phyloP scores from a whole-genome alignment of 768 basidiomycete species.

The Leccinellum rugosiceps region DNA sequence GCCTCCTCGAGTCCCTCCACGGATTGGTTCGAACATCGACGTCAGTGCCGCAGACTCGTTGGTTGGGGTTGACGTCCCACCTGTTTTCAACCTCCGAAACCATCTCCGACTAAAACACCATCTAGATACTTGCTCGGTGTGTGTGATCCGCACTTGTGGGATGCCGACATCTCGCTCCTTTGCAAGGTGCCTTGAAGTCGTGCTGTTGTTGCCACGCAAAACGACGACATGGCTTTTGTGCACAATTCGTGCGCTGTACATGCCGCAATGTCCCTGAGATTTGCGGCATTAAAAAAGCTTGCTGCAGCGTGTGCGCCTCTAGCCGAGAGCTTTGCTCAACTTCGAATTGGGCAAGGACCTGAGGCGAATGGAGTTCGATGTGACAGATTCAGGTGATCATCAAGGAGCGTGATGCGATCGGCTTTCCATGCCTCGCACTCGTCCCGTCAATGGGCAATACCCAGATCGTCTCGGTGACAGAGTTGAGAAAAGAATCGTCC shows the following conservation, averaged over 20 bases:
- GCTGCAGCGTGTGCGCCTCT: conserved; percentile 1
- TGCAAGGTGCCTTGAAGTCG: background rate
- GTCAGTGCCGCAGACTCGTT: background rate
- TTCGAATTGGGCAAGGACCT: background rate
- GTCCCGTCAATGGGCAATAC: background rate
- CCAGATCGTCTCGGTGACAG: background rate
- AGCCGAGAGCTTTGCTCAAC: background rate
- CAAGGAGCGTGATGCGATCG: background rate
- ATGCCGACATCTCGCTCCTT: conserved; percentile 16
- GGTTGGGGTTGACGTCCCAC: background rate
- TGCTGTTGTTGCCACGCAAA: background rate
- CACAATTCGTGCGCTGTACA: conserved; percentile 1
- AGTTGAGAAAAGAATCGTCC: conserved; percentile 1
- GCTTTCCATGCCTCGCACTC: background rate
- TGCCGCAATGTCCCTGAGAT: background rate
- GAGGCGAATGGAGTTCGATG: background rate
- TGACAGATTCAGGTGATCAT: background rate
- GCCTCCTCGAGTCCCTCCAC: conserved; percentile 89
- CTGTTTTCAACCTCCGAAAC: conserved; percentile 9
- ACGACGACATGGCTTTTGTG: background rate
- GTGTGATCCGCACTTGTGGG: conserved; percentile 20
- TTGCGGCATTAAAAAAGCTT: background rate
- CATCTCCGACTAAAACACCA: conserved; percentile 23
- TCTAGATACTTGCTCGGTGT: conserved; percentile 12
- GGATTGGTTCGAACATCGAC: conserved; percentile 73